Evolutionary conservation across 345 rosid species (phyloP), one percentile per base, ranked within the genome.

Genomic region (Trapa incisa): DNA sequence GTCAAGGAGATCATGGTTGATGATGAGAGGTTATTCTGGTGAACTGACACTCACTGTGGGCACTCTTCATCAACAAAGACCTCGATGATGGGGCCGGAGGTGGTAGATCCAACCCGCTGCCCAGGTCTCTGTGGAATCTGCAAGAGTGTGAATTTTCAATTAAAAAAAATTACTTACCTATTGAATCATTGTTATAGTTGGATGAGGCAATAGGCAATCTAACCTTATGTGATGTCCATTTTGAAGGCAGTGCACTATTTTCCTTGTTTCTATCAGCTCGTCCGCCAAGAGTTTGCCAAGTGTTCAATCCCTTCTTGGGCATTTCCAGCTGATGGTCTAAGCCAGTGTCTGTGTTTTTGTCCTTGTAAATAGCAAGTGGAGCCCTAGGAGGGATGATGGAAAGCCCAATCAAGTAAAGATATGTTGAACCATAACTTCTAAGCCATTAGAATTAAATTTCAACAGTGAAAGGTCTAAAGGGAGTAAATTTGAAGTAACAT

Each of bases 201-300:
- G 12, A 67, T 45, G 37, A 36, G 47, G 38, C 2, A 1, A 42
- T 1, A 3, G 54, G 45, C 10, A 14, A 5, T 6, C 37, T 15
- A 62, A 94, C 99, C 97, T 91, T 91, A 75, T 79, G 79, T 3
- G 88, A 72, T 74, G 81, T 72, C 97, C 99, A 94, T 74, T 87
- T 94, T 17, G 81, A 66, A 66, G 97, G 97, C 33, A 76, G 37
- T 35, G 89, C 80, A 73, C 72, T 87, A 67, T 94, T 94, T 77
- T 94, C 99, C 81, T 94, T 94, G 82, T 94, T 91, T 73, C 97
- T 91, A 77, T 94, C 93, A 67, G 83, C 85, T 73, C 83, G 80
- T 66, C 77, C 74, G 61, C 95, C 96, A 64, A 94, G 87, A 71
- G 61, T 78, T 37, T 64, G 76, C 99, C 96, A 94, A 5, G 81